Base-by-base conservation (phyloP, 371 early-diverging fungal genomes). In the Zopfochytrium polystomum region DNA sequence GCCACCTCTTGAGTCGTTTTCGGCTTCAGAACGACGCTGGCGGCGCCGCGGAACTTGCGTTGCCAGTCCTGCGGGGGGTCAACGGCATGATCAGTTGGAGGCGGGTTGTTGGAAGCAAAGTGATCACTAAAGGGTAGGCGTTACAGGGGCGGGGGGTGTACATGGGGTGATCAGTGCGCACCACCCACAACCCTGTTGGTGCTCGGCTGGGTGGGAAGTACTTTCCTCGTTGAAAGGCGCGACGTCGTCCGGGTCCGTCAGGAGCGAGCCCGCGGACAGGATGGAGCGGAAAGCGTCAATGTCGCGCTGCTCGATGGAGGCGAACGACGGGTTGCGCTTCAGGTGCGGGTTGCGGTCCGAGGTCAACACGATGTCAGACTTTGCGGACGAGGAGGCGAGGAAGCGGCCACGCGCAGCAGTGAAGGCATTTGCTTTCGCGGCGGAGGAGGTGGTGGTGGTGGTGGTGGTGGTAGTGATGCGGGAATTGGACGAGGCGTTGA, bases 1-100 rank as follows among this genome's bases (percentile, higher is more conserved):
- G 91, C 82, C 5, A 97, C 95, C 66, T 97, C 87, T 53, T 85
- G 74, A 0, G 93, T 88, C 0, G 88, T 88, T 53, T 85, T 87
- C 22, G 98, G 98, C 62, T 86, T 85, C 32, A 94, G 78, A 1
- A 95, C 91, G 18, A 93, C 61, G 42, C 77, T 79, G n/a, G 91
- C 86, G 60, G 83, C 73, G 5, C 96, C 96, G 32, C 87, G 80
- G 73, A 90, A 96, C 74, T 93, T 94, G 65, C 84, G 80, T 84
- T 93, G 83, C 96, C 97, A 97, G 75, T 96, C 96, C 34, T 68
- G 56, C 5, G 46, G 1, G 7, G 20, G 34, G 48, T 13, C n/a
- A 1, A 58, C 30, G 2, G 30, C 22, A 15, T 4, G 45, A 42
- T 54, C 35, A 35, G 45, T 7, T 33, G 45, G 32, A 44, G 44